Conservation (phyloP, 805 yeast genomes). For the Lipomyces oligophaga region DNA sequence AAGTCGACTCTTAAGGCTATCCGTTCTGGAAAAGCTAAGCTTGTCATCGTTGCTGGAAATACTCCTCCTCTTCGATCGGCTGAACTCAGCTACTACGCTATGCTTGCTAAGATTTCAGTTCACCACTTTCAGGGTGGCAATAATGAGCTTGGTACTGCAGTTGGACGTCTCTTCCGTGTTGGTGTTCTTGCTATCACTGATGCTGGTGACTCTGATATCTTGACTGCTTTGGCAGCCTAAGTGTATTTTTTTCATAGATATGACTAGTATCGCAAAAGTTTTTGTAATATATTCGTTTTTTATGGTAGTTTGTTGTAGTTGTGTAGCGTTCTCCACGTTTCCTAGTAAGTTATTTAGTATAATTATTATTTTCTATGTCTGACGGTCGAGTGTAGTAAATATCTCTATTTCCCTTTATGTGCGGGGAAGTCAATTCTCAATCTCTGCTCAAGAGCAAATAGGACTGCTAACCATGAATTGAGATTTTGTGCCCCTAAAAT, state of each 20-base stretch:
- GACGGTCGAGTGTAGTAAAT: too few relatives aligned
- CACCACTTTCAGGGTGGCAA: slow-evolving; percentile 71
- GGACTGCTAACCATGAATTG: too few relatives aligned
- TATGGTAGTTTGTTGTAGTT: too few relatives aligned
- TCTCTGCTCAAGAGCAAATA: too few relatives aligned
- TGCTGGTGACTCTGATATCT: slow-evolving; percentile 99
- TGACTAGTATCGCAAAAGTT: slow-evolving; percentile 10
- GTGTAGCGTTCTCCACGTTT: too few relatives aligned
- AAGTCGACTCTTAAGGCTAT: slow-evolving; percentile 97
- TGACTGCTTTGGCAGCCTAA: slow-evolving; percentile 41
- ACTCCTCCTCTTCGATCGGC: slow-evolving; percentile 99
- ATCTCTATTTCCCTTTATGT: too few relatives aligned
- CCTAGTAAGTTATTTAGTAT: too few relatives aligned
- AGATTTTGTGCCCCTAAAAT: too few relatives aligned
- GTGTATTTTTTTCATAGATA: background rate
- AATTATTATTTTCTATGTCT: too few relatives aligned
- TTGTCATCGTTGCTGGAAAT: slow-evolving; percentile 96
- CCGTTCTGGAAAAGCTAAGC: slow-evolving; percentile 98
- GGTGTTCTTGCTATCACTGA: slow-evolving; percentile 94
- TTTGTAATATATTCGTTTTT: background rate
- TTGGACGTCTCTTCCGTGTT: slow-evolving; percentile 99
- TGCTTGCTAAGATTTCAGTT: slow-evolving; percentile 93
- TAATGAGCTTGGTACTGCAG: slow-evolving; percentile 60
- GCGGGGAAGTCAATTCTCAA: too few relatives aligned
- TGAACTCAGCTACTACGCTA: slow-evolving; percentile 99